Conservation (phyloP, 2,329 filamentous ascomycete genomes). For the Sporothrix brunneoviolacea region DNA sequence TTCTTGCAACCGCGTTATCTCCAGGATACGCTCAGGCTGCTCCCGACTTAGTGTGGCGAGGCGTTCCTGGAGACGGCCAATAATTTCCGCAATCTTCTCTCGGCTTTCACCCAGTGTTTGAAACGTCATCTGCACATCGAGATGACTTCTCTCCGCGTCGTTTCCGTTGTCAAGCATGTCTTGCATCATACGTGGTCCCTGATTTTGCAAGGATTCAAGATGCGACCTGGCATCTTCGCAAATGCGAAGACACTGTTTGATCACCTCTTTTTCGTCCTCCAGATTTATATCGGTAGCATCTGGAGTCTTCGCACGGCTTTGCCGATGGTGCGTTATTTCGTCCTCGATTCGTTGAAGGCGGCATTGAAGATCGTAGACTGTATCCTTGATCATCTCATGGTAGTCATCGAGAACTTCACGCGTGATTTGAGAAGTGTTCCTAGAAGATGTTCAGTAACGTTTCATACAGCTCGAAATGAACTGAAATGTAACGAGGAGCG, state of each 20-base stretch:
- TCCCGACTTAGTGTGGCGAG: conserved; percentile 22
- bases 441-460: conserved; percentile 31
- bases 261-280: conserved; percentile 31
- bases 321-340: conserved; percentile 25
- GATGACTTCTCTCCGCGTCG: too few species aligned
- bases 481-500: too few species aligned
- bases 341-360: conserved; percentile 31
- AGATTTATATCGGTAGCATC: conserved; percentile 25
- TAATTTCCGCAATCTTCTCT: conserved; percentile 26
- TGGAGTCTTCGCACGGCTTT: too few species aligned
- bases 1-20: conserved; percentile 27
- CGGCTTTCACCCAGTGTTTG: conserved; percentile 26
- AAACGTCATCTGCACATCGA: conserved; percentile 11
- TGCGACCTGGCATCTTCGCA: conserved; percentile 31
- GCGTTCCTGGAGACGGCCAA: conserved; percentile 28
- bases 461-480: too few species aligned
- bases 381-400: conserved; percentile 33
- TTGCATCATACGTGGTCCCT: conserved; percentile 19
- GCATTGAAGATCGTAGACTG: conserved; percentile 28
- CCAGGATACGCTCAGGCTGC: conserved; percentile 19
- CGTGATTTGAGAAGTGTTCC: conserved; percentile 27
- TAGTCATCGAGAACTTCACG: conserved; percentile 29
- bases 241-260: conserved; percentile 32
- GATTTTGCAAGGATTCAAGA: conserved; percentile 27
- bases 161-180: not conserved